Percentiles rank a stretch among this genome's conserved stretches.
Evolutionary conservation across 129 eudicot genomes (phyloP).

Genomic region (Ambrosia artemisiifolia): DNA sequence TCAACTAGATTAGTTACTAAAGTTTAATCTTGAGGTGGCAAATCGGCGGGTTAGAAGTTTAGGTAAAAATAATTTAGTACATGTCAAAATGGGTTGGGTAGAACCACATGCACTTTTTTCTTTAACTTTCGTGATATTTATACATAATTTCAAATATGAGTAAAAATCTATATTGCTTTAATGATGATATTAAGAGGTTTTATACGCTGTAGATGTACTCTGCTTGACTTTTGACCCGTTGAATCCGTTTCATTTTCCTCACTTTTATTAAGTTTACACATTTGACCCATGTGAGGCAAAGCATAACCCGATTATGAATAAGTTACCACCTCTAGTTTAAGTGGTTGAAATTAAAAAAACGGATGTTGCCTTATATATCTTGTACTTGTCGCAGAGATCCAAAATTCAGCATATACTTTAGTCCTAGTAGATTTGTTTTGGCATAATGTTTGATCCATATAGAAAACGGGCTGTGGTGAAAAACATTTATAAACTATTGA

Average conservation of each 20-base stretch:
- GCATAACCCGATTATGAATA: not conserved
- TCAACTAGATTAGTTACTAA: not conserved
- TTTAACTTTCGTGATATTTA: no score
- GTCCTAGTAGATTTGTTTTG: not conserved
- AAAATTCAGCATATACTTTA: not conserved
- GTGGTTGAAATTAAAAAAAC: not conserved
- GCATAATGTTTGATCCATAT: not conserved
- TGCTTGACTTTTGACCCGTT: constrained; percentile 1
- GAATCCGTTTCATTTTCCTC: not conserved
- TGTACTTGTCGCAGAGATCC: not conserved
- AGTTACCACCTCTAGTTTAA: not conserved
- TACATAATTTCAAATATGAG: not conserved
- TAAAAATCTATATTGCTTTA: not conserved
- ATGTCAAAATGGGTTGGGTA: not conserved
- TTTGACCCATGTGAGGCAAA: not conserved
- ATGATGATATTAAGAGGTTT: not conserved
- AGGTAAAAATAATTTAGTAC: not conserved
- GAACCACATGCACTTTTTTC: not conserved
- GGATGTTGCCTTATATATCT: not conserved
- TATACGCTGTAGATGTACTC: not conserved
- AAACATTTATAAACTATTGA: not conserved
- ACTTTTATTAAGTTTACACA: not conserved
- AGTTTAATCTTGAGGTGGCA: not conserved
- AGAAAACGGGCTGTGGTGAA: not conserved
- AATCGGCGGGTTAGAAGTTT: not conserved